Evolutionary conservation across 192 early-diverging fungal species (phyloP).

Genomic region (Entrophospora sp.): DNA sequence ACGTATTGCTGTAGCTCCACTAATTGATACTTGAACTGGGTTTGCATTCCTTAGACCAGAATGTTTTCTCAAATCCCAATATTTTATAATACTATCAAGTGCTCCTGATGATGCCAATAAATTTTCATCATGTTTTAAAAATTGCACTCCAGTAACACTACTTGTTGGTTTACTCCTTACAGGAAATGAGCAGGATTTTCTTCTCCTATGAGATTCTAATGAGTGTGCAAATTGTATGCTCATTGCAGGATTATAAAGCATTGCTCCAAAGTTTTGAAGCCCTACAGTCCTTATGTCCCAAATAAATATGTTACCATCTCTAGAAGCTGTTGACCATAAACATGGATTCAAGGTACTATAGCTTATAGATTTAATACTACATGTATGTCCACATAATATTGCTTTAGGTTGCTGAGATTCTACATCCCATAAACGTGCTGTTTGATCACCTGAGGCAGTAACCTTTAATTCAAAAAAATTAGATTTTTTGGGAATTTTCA

Average conservation of each 20-base stretch:
- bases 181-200: not conserved
- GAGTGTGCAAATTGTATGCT: slow-evolving; percentile 5
- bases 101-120: slow-evolving; percentile 50
- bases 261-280: slow-evolving; percentile 17
- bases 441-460: slow-evolving; percentile 69
- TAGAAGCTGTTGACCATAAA: slow-evolving; percentile 54
- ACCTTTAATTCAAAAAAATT: slow-evolving; percentile 25
- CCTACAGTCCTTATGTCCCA: slow-evolving; percentile 64
- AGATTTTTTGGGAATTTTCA: not conserved
- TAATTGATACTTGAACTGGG: slow-evolving; percentile 31
- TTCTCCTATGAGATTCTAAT: not conserved
- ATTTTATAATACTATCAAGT: slow-evolving; percentile 57
- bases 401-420: slow-evolving; percentile 41
- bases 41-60: slow-evolving; percentile 20
- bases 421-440: slow-evolving; percentile 64
- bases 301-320: slow-evolving; percentile 61
- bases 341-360: slow-evolving; percentile 42
- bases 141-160: slow-evolving; percentile 49
- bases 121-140: slow-evolving; percentile 26
- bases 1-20: slow-evolving; percentile 14
- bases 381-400: slow-evolving; percentile 52
- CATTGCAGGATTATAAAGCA: not conserved
- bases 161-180: slow-evolving; percentile 2
- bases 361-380: slow-evolving; percentile 58
- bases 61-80: slow-evolving; percentile 66